Base-by-base conservation (phyloP, 192 early-diverging fungal species). In the Neocallimastix lanati region DNA sequence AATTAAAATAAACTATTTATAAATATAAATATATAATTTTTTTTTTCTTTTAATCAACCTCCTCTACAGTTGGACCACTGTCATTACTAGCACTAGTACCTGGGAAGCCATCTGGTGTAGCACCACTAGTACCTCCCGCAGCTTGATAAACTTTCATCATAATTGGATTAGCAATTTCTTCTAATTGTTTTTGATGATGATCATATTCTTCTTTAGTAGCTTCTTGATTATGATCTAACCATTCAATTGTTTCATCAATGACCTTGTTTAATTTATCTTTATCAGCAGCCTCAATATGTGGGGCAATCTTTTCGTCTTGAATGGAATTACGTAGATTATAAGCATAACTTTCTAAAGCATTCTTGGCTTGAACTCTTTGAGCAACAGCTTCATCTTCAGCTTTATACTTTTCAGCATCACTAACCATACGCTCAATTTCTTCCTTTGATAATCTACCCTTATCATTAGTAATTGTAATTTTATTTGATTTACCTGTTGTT, bases 391-490 rank as follows among this genome's bases (percentile, higher is more conserved):
- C 94, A 89, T 99, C 97, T 88, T 99, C 96, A 81, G 91, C 93
- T 91, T 94, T 94, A 81, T 87, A 87, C 81, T 85, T 86, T 83
- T 87, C 86, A 77, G 86, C 86, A 67, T 98, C 94, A 79, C 83
- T 80, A 76, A 98, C 93, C 95, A 97, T 96, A 84, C 95, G 95
- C 87, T 99, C 96, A 83, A 99, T 98, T 83, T 98, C 95, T 84
- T 98, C 97, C 92, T 98, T 96, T 81, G 94, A 93, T 79, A 99
- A 91, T 84, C 95, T 93, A 80, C 96, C 96, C 92, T 97, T 96
- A 91, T 97, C 95, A 91, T 96, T 96, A 89, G 95, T 96, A 90
- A 99, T 96, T 86, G 95, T 97, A 86, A 97, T 97, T 91, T 95
- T 97, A 91, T 96, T 95, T 83, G 93, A 91, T 82, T 91, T 89